phyloP scores from a whole-genome alignment of 257 asterid genomes.

The Leptodermis oblonga region DNA sequence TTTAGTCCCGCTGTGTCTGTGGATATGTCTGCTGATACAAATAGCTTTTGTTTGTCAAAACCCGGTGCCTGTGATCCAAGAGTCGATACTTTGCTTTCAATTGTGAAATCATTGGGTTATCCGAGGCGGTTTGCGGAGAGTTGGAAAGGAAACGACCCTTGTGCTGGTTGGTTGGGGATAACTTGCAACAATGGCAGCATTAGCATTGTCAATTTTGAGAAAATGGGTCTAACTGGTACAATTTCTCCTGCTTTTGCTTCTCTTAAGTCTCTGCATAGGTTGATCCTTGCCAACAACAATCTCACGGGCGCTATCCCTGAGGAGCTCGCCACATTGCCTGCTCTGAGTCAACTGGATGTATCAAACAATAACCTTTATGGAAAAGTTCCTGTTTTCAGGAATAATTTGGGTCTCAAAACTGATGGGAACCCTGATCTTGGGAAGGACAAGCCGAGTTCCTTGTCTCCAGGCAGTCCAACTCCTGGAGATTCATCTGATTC shows the following conservation, averaged over 20 bases:
- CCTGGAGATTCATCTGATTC: conserved; percentile 28
- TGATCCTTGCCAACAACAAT: conserved; percentile 73
- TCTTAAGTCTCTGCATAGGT: conserved; percentile 54
- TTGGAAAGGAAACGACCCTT: conserved; percentile 85
- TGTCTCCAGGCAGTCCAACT: conserved; percentile 28
- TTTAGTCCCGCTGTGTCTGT: conserved; percentile 53
- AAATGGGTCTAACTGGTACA: conserved; percentile 68
- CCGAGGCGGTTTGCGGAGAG: conserved; percentile 67
- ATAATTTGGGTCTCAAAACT: conserved; percentile 46
- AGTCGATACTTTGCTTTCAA: conserved; percentile 51
- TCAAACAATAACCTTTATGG: conserved; percentile 76
- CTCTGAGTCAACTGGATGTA: conserved; percentile 60
- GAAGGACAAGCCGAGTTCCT: conserved; percentile 36
- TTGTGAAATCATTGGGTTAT: conserved; percentile 49
- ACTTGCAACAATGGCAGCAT: conserved; percentile 69
- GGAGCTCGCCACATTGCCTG: conserved; percentile 49
- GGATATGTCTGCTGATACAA: conserved; percentile 48
- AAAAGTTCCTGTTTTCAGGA: conserved; percentile 58
- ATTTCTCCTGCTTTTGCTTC: conserved; percentile 64
- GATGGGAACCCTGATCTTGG: conserved; percentile 75
- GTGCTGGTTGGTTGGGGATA: conserved; percentile 79
- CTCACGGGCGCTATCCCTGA: conserved; percentile 68
- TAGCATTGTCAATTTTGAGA: conserved; percentile 73
- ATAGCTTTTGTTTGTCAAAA: conserved; percentile 76
- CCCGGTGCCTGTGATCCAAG: conserved; percentile 81